Evolutionary conservation across 257 asterid species (phyloP).

Genomic region (Catharanthus roseus): DNA sequence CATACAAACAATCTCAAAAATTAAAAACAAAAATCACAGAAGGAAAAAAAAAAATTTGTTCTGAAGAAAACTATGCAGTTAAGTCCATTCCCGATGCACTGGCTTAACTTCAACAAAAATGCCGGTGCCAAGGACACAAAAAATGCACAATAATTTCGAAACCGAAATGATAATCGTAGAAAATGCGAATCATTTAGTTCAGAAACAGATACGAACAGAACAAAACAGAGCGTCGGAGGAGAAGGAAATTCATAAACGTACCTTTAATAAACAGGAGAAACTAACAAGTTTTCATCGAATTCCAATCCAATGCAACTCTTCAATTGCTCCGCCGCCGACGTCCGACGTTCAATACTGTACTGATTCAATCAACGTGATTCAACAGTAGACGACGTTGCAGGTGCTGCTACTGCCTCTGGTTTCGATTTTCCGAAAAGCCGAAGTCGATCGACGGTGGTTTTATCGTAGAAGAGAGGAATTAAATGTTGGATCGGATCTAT

Average conservation of each 20-base stretch:
- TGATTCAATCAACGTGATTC: not conserved
- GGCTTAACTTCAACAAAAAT: not conserved
- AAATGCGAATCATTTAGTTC: not conserved
- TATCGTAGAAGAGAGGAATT: not conserved
- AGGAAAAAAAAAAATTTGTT: not conserved
- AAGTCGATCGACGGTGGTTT: not conserved
- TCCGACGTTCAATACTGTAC: not conserved
- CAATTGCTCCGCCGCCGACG: not conserved
- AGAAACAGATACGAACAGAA: not conserved
- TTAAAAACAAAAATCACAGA: no score
- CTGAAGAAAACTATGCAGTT: not conserved
- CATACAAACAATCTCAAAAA: no score
- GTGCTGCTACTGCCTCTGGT: not conserved
- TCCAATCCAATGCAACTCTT: not conserved
- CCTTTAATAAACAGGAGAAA: not conserved
- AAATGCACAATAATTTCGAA: no score
- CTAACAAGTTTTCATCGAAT: not conserved
- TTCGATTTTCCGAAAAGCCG: not conserved
- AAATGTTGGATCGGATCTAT: conserved; percentile 11
- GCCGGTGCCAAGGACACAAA: not conserved
- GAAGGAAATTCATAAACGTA: not conserved
- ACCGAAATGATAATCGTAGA: no score
- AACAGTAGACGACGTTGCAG: no score
- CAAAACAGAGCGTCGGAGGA: not conserved
- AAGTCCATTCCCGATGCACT: not conserved